A percentile compares a stretch with the other conserved stretches of the same genome.
These are phyloP conservation scores for Gamarada debralockiae DNA, from an alignment of 495 filamentous ascomycete genomes.

Conservation along the genomic window DNA sequence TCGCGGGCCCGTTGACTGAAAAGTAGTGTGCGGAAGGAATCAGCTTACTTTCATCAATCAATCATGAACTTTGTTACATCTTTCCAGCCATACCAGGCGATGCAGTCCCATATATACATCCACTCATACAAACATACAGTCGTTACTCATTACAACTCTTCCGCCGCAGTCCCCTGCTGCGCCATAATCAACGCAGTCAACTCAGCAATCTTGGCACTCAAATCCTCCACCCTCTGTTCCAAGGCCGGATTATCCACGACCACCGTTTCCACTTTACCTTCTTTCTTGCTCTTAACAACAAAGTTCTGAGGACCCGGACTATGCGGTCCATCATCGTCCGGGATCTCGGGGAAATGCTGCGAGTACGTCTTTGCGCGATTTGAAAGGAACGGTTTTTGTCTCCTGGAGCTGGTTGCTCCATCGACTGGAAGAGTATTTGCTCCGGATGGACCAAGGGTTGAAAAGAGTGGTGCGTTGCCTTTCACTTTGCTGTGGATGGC, in stretches of 20 bases:
- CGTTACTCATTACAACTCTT: not conserved
- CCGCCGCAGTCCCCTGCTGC: conserved; percentile 15
- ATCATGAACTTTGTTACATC: too few relatives aligned
- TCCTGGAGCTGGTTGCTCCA: not conserved
- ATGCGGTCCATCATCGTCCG: not conserved
- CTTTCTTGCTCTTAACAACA: conserved; percentile 1
- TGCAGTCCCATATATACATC: not conserved
- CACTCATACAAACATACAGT: too few relatives aligned
- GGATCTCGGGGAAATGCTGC: conserved; percentile 4
- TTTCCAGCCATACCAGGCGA: too few relatives aligned
- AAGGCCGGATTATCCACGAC: conserved; percentile 13
- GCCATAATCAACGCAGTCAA: conserved; percentile 27
- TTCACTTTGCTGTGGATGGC: conserved; percentile 23
- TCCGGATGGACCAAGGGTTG: conserved; percentile 4
- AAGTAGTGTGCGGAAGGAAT: too few relatives aligned
- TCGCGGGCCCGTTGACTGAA: too few relatives aligned
- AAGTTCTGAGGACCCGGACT: not conserved
- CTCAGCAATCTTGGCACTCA: conserved; percentile 25
- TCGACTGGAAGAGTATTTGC: not conserved
- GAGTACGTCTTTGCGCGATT: conserved; percentile 12
- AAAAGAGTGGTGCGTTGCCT: conserved; percentile 5
- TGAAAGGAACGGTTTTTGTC: conserved; percentile 18
- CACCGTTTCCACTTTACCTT: not conserved
- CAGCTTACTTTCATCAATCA: too few relatives aligned
- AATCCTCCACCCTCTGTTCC: conserved; percentile 20